These are phyloP conservation scores for Sclerotinia sclerotiorum DNA, from an alignment of 2,329 filamentous ascomycete genomes.

Conservation along the genomic window DNA sequence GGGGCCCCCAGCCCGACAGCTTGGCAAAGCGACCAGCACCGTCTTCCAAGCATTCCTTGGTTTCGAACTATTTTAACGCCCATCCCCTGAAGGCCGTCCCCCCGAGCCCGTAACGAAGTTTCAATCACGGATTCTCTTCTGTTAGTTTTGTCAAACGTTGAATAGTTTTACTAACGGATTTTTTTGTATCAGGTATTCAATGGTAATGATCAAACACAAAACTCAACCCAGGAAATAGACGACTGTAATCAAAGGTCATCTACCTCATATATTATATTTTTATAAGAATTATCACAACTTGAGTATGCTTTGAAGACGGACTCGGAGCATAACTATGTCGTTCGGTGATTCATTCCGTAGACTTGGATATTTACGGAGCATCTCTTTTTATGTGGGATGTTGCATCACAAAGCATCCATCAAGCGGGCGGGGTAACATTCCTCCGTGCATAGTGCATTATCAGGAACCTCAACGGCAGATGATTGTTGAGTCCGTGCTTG, in stretches of 20 bases:
- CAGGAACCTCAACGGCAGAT: background rate
- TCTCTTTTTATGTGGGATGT: background rate
- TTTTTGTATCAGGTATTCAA: constrained; percentile 45
- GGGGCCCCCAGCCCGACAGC: constrained; percentile 7
- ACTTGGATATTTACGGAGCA: background rate
- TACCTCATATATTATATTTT: background rate
- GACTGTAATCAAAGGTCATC: constrained; percentile 3
- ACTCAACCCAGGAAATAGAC: constrained; percentile 28
- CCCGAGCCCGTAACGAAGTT: background rate
- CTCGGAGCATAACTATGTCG: background rate
- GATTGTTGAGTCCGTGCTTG: constrained; percentile 3
- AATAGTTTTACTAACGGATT: background rate
- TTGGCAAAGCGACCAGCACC: background rate
- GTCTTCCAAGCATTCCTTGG: background rate
- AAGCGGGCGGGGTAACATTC: background rate
- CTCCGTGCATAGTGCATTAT: background rate
- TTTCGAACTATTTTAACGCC: background rate
- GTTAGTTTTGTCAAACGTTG: background rate
- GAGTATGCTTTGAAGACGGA: background rate
- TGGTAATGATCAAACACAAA: constrained; percentile 50
- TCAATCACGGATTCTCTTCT: background rate
- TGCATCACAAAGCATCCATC: background rate
- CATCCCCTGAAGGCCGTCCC: background rate
- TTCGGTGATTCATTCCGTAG: background rate
- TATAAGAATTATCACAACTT: background rate